Conservation (phyloP, 176 grass and related monocot genomes). For the Eragrostis curvula region DNA sequence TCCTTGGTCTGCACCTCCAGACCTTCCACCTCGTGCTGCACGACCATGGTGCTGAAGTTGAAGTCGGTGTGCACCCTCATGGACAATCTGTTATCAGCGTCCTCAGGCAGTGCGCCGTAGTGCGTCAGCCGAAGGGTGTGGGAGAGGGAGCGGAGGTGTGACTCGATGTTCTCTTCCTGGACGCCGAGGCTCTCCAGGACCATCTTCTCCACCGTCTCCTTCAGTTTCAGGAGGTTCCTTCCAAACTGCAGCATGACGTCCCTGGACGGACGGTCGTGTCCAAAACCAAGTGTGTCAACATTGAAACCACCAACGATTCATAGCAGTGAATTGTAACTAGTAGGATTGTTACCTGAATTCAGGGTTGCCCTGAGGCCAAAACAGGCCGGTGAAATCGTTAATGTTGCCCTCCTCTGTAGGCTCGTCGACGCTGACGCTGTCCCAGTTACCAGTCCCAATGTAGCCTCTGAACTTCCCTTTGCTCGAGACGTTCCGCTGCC, state of each 20-base stretch:
- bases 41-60: constrained; percentile 3
- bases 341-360: constrained; percentile 40
- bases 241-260: background rate
- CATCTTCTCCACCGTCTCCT: no score
- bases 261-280: background rate
- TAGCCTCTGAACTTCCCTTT: constrained; percentile 25
- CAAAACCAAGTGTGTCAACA: no score
- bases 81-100: background rate
- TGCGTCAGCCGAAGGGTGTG: no score
- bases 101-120: no score
- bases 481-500: constrained; percentile 5
- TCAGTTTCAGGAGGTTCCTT: constrained; percentile 20
- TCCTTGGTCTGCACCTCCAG: constrained; percentile 32
- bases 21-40: constrained; percentile 40
- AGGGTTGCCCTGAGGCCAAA: constrained; percentile 55
- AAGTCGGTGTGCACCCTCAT: constrained; percentile 30
- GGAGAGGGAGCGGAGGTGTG: no score
- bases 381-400: constrained; percentile 29
- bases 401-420: constrained; percentile 17
- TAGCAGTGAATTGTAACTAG: background rate
- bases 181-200: no score
- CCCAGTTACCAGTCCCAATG: constrained; percentile 37
- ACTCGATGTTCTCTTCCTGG: no score
- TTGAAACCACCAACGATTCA: background rate
- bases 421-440: constrained; percentile 48